Percentiles rank a stretch among this genome's conserved stretches.
Evolutionary conservation across 768 basidiomycete genomes (phyloP).

Genomic region (Rubroboletus satanas): DNA sequence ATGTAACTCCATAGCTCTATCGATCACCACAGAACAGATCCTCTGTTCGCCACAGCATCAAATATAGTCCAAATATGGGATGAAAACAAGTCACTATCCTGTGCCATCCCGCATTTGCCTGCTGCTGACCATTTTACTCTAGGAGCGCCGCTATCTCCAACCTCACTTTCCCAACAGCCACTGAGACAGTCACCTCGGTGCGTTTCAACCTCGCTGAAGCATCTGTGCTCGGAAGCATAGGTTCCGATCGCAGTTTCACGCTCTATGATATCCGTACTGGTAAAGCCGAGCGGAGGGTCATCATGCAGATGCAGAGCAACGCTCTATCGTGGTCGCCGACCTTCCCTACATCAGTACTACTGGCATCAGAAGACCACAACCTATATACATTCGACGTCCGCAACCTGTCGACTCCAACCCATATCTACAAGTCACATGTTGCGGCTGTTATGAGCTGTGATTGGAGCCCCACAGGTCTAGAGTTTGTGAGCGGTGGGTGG

Average conservation of each 20-base stretch:
- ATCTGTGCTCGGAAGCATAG: conserved; percentile 91
- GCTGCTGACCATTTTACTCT: conserved; percentile 8
- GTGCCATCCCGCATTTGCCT: not conserved
- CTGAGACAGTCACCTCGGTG: conserved; percentile 84
- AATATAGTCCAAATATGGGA: conserved; percentile 97
- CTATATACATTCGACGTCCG: conserved; percentile 97
- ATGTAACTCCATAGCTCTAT: conserved; percentile 57
- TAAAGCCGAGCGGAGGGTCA: conserved; percentile 85
- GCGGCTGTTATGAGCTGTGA: conserved; percentile 96
- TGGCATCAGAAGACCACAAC: conserved; percentile 99
- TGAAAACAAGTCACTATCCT: conserved; percentile 68
- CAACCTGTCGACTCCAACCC: conserved; percentile 72
- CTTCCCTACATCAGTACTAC: conserved; percentile 83
- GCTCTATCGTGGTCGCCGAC: conserved; percentile 94
- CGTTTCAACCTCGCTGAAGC: conserved; percentile 94
- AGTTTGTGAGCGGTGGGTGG: conserved; percentile 96
- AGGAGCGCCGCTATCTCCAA: conserved; percentile 86
- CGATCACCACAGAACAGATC: conserved; percentile 87
- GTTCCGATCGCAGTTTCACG: conserved; percentile 93
- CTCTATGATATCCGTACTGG: conserved; percentile 96
- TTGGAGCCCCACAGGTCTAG: conserved; percentile 94
- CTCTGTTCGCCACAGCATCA: conserved; percentile 92
- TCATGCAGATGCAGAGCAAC: conserved; percentile 95
- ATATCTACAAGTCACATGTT: conserved; percentile 97
- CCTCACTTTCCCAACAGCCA: conserved; percentile 79